Evolutionary conservation across 192 early-diverging fungal species (phyloP), one percentile per base, ranked within the genome.

Genomic region (Coemansia sp.): DNA sequence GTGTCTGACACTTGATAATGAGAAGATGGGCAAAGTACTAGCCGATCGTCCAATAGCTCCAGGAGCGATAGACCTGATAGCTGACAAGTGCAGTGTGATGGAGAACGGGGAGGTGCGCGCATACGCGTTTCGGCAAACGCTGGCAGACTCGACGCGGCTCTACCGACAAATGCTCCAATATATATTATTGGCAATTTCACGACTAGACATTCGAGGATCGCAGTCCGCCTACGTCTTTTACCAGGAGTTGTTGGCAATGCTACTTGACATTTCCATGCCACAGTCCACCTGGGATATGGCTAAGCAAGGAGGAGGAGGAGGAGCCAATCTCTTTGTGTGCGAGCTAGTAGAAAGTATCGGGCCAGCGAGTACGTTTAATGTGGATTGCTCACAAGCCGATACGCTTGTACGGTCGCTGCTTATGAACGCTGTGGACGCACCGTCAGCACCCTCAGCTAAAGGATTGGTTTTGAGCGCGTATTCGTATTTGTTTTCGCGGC

Each of bases 381-480:
- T 74, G 14, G 70, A 68, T 26, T 70, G 68, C 28, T 50, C 70
- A 17, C 73, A 67, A 53, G 82, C 82, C 5, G 70, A 76, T 17
- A 77, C 70, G 23, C 21, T 53, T 4, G 52, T 76, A 2, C 53
- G 69, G 7, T 68, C 76, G 0, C 37, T 84, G 46, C 38, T 84
- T n/a, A 37, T 68, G 16, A 68, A 68, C 14, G 73, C 68, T 16
- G 43, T 72, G 6, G 73, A 75, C 23, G 59, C 73, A 21, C 70
- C 76, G 14, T 30, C 61, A 3, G 55, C 66, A 2, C 63, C 76
- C 23, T 62, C 81, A 2, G 68, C 63, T 6, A 73, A 70, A 28
- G 77, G 82, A 1, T 55, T 84, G 39, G 72, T 84, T 3, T 59
- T 62, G 19, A 79, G 77, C 60, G 77, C 77, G n/a, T 84, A 84